Evolutionary conservation across 2,329 filamentous ascomycete genomes (phyloP), one percentile per base, ranked within the genome.

Genomic region (Onygenales sp.): DNA sequence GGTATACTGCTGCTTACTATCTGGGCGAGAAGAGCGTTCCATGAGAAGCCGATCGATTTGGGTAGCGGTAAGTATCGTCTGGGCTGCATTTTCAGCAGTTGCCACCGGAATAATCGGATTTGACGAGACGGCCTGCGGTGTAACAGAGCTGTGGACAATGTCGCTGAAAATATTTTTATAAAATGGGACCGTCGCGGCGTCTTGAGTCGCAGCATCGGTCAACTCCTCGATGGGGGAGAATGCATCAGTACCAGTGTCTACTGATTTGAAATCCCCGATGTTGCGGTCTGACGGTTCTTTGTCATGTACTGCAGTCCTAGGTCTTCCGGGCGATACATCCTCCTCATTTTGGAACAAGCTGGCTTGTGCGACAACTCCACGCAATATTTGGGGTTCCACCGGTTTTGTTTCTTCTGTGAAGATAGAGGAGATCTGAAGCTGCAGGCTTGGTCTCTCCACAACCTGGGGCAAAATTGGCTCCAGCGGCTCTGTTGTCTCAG

Each of bases 21-120:
- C n/a, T 37, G 45, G 65, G 11, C 65, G 63, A 34, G 62, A 54
- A 52, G 43, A 51, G 60, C 81, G 82, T 52, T 77, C 76, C 59
- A 79, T 78, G 53, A 94, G 71, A 63, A 95, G 77, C 52, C 82
- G 79, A 60, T 95, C 90, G 58, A 95, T 88, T 53, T 86, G 84
- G 49, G 86, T 81, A 0, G 87, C 81, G n/a, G 89, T 94, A 33
- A 96, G 75, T 40, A 85, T 78, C 27, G 91, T 96, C 70, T 96
- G 92, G 11, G 87, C 86, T 51, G 84, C 81, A 59, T 86, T 85
- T 62, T 95, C 88, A 17, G 77, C 73, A 56, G 78, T 85, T 52
- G 72, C 67, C 42, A 72, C 57, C 21, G 65, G 67, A 61, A 55
- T 42, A n/a, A 44, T 36, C 47, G 54, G 21, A 21, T n/a, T 36